Conservation (phyloP, 2,329 filamentous ascomycete genomes). For the Seiridium cupressi region DNA sequence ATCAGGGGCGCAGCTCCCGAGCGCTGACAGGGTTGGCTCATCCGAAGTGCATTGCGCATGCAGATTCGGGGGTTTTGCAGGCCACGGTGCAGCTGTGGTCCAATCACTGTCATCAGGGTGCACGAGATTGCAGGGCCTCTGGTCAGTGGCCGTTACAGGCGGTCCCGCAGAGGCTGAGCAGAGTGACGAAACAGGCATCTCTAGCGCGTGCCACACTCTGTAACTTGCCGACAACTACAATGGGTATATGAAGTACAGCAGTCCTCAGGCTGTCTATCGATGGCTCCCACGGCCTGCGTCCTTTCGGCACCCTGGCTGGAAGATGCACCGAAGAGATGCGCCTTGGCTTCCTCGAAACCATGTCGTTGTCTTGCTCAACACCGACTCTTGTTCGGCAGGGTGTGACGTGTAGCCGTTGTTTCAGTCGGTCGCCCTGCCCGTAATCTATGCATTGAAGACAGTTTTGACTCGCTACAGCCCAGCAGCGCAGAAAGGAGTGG, state of each 20-base stretch:
- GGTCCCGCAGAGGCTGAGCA: conserved; percentile 1
- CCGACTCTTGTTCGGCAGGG: too few relatives aligned
- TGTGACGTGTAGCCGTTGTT: neutral
- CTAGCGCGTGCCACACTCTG: neutral
- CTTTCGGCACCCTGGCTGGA: too few relatives aligned
- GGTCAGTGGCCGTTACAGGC: neutral
- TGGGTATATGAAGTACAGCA: too few relatives aligned
- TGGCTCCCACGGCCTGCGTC: too few relatives aligned
- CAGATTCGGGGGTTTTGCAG: neutral
- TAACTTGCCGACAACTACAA: too few relatives aligned
- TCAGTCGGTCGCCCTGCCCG: neutral
- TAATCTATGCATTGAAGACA: neutral
- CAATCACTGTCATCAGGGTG: neutral
- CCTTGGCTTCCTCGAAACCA: neutral
- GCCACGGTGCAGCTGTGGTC: neutral
- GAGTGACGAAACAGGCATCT: neutral
- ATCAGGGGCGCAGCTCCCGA: neutral
- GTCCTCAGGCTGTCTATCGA: too few relatives aligned
- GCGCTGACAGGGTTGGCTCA: neutral
- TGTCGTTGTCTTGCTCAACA: neutral
- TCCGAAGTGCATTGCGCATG: neutral
- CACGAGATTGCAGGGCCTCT: neutral
- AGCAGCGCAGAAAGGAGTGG: too few relatives aligned
- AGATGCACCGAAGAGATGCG: too few relatives aligned
- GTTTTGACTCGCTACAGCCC: too few relatives aligned